These are phyloP conservation scores for Dendrothele bispora DNA, from an alignment of 768 basidiomycete species.

Conservation along the genomic window DNA sequence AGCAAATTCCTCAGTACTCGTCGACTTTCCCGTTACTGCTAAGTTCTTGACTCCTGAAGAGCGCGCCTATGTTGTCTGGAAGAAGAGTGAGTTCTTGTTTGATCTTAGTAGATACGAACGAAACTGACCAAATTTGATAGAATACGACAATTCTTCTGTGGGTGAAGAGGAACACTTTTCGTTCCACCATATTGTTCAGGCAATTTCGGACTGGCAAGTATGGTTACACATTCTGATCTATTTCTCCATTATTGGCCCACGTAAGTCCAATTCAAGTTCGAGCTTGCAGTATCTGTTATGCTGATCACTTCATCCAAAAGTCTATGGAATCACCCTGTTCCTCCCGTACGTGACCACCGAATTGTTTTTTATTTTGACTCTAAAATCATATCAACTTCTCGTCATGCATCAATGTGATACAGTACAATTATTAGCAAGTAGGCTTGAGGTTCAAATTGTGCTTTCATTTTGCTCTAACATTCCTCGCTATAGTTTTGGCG, in stretches of 20 bases:
- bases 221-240: constrained; percentile 59
- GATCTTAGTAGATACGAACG: too few relatives aligned
- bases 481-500: constrained; percentile 56
- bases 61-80: constrained; percentile 51
- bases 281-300: neutral
- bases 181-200: constrained; percentile 50
- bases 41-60: constrained; percentile 63
- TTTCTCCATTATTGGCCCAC: constrained; percentile 56
- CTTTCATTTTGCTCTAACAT: neutral
- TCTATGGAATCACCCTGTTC: constrained; percentile 72
- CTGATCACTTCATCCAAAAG: constrained; percentile 26
- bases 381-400: neutral
- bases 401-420: too few relatives aligned
- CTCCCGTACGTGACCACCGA: constrained; percentile 52
- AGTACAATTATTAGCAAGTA: constrained; percentile 63
- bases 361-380: neutral
- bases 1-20: constrained; percentile 44
- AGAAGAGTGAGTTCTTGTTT: constrained; percentile 43
- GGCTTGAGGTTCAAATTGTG: constrained; percentile 7
- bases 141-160: constrained; percentile 55
- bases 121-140: constrained; percentile 33
- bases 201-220: constrained; percentile 68
- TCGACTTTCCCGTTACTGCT: constrained; percentile 62
- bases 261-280: constrained; percentile 47
- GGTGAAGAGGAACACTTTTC: constrained; percentile 65